Percentiles rank a stretch among this genome's conserved stretches.
These are phyloP conservation scores for Benincasa hispida DNA, from an alignment of 306 rosid species.

Conservation along the genomic window DNA sequence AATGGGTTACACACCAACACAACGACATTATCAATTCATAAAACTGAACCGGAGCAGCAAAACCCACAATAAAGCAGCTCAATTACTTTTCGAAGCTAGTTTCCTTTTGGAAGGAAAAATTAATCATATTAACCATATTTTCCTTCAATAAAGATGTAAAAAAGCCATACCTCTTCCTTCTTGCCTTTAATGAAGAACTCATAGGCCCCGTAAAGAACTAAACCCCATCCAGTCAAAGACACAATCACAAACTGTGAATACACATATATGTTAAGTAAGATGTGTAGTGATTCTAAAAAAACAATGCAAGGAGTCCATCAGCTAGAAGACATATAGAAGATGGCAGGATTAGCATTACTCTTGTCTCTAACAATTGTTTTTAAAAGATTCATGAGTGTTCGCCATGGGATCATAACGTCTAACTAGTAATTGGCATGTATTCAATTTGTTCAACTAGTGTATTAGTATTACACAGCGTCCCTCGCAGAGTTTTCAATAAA, in stretches of 20 bases:
- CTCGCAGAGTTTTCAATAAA: neutral
- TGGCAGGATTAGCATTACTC: neutral
- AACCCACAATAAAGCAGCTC: neutral
- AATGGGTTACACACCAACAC: no score
- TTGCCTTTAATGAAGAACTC: conserved; percentile 31
- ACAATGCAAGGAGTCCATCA: neutral
- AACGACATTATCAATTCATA: neutral
- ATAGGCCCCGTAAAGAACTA: conserved; percentile 32
- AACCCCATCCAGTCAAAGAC: conserved; percentile 43
- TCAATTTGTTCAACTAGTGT: no score
- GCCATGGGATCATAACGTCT: neutral
- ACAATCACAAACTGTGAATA: conserved; percentile 44
- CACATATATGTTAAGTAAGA: neutral
- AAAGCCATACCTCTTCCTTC: conserved; percentile 39
- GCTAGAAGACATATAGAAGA: neutral
- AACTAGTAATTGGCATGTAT: no score
- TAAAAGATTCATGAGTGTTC: neutral
- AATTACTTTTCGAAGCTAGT: neutral
- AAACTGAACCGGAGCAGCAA: neutral
- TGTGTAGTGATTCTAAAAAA: neutral
- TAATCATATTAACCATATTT: neutral
- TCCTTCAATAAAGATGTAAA: neutral
- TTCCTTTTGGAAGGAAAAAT: neutral
- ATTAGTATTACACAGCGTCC: neutral
- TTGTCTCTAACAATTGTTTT: neutral